Evolutionary conservation across 164 flowering plant genomes (phyloP), one percentile per base, ranked within the genome.

Genomic region (Sextonia rubra): DNA sequence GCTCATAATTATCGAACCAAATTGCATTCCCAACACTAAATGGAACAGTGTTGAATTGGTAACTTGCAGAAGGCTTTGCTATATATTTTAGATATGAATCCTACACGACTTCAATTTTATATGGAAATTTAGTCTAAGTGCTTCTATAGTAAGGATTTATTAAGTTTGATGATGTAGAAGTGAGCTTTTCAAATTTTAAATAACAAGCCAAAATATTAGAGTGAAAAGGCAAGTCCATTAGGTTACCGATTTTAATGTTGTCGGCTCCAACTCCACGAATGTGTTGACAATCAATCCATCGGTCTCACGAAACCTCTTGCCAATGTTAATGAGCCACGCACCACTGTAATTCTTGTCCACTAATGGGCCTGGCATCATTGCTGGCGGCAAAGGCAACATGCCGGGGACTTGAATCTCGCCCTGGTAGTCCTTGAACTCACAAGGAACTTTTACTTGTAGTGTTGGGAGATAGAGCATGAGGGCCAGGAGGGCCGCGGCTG

Each of bases 391-490:
- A 20, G 77, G 68, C 12, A 22, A 9, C 69, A 69, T 9, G 20
- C 77, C 77, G 17, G 72, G 72, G 60, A 74, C n/a, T 30, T 68
- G 49, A 23, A 69, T 11, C 8, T 68, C 30, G 1, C 32, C 68
- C 17, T 69, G 22, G 49, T 47, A 47, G 12, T 74, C 77, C 12
- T 20, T 29, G 12, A 69, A 62, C 14, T 61, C 60, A 26, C 26
- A 24, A 4, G 49, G 44, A 2, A 63, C 24, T n/a, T 44, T 47
- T 8, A 2, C 8, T 1, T 71, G 48, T 12, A 71, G 67, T 32
- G 58, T 66, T 2, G 75, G 72, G 29, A 74, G 77, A 18, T 69
- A 49, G 68, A 74, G 72, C 72, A 74, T 69, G 72, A 74, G 68
- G 3, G 49, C 26, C 2, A 74, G 61, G 27, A 47, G 5, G 24